Base-by-base conservation (phyloP, 441 rosid species). In the Mallotus japonicus region DNA sequence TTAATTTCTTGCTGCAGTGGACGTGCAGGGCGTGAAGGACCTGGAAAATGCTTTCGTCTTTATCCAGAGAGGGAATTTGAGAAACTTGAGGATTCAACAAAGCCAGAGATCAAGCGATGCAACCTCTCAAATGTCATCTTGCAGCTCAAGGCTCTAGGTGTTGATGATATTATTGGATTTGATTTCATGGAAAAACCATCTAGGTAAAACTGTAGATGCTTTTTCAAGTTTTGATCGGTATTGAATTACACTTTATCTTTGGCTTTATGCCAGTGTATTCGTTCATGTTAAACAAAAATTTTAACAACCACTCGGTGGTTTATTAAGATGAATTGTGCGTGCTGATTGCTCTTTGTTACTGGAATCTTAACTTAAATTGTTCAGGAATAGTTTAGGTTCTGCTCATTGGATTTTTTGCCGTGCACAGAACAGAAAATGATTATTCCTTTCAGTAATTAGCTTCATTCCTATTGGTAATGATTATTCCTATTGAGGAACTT, bases 1-100 rank as follows among this genome's bases (percentile, higher is more conserved):
- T 57, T 58, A 34, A 12, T 67, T 55, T 83, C 74, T 74, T 76
- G 24, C 42, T 83, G 76, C 82, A 95, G 99, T 85, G 99, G 99
- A 62, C 96, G 98, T 19, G 98, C 98, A 69, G 99, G 97, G 64
- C 98, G 99, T 78, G 99, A 95, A 81, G 92, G 93, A 70, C 93
- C 89, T 61, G 98, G 97, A 63, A 92, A 90, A 78, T 90, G 97
- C 81, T 95, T 89, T 75, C 96, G 95, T 70, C 96, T 95, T 63
- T 95, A 92, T 78, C 97, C 90, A 9, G 96, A 95, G 84, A 83
- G 80, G 34, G 98, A 95, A 82, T 95, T 92, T 81, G 96, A 82
- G 85, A 95, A 90, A 76, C 90, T 95, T 63, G 97, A 89, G 80
- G 93, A 90, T 83, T 92, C 97, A 47, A 90, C 96, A 6, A 88